Evolutionary conservation across 2,329 filamentous ascomycete genomes (phyloP).

Genomic region (Exserohilum turcica): DNA sequence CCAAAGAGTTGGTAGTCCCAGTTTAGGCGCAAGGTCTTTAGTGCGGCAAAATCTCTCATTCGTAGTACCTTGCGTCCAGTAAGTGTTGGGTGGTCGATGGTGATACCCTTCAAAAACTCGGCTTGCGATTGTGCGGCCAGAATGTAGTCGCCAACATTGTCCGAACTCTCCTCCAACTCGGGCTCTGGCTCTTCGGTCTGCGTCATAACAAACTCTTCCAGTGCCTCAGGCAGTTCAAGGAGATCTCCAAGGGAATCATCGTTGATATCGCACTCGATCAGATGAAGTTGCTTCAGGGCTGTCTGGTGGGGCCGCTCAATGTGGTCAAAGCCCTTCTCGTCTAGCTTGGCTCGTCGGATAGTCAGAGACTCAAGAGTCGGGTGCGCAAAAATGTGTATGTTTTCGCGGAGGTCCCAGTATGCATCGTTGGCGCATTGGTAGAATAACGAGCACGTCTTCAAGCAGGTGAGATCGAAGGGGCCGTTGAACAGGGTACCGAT

Average conservation of each 20-base stretch:
- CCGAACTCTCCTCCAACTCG: slow-evolving; percentile 39
- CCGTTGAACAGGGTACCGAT: slow-evolving; percentile 43
- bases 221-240: slow-evolving; percentile 37
- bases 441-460: slow-evolving; percentile 39
- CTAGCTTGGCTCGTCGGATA: slow-evolving; percentile 37
- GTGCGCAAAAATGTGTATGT: slow-evolving; percentile 44
- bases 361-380: slow-evolving; percentile 35
- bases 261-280: slow-evolving; percentile 43
- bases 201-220: slow-evolving; percentile 43
- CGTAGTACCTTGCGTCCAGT: slow-evolving; percentile 37
- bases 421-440: slow-evolving; percentile 40
- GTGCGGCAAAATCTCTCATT: slow-evolving; percentile 34
- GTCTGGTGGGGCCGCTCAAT: slow-evolving; percentile 40
- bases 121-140: slow-evolving; percentile 36
- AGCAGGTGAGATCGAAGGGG: slow-evolving; percentile 40
- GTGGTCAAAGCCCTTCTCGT: slow-evolving; percentile 39
- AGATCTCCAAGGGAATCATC: slow-evolving; percentile 40
- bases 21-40: slow-evolving; percentile 35
- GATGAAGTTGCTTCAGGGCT: slow-evolving; percentile 31
- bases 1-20: slow-evolving; percentile 44
- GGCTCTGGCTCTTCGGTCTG: slow-evolving; percentile 39
- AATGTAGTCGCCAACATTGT: slow-evolving; percentile 41
- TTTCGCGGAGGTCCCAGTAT: slow-evolving; percentile 43
- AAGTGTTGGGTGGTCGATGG: slow-evolving; percentile 36
- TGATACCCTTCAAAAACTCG: slow-evolving; percentile 35